These are phyloP conservation scores for Martiniozyma abietophila DNA, from an alignment of 805 yeast genomes.

Conservation along the genomic window DNA sequence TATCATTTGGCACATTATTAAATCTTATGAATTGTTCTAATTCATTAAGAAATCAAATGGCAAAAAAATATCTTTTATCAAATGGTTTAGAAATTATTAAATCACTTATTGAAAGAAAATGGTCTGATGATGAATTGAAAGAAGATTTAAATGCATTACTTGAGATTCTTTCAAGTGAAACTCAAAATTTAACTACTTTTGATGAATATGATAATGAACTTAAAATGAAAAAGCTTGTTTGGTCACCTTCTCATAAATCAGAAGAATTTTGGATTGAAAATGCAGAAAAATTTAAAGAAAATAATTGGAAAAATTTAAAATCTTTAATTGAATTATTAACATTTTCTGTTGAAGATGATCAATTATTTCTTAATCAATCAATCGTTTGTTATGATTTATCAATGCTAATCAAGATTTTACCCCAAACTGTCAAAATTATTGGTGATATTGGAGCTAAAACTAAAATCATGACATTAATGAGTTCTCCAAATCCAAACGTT, in stretches of 20 bases:
- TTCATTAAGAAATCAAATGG: slow-evolving; percentile 32
- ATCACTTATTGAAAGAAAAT: slow-evolving; percentile 74
- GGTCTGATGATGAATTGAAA: slow-evolving; percentile 89
- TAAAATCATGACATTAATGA: slow-evolving; percentile 76
- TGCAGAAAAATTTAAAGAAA: slow-evolving; percentile 62
- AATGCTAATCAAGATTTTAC: slow-evolving; percentile 48
- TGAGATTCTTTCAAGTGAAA: slow-evolving; percentile 59
- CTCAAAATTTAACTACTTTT: slow-evolving; percentile 74
- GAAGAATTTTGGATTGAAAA: slow-evolving; percentile 88
- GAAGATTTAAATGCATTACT: slow-evolving; percentile 55
- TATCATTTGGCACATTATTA: slow-evolving; percentile 66
- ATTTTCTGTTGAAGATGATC: slow-evolving; percentile 16
- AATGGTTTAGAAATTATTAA: slow-evolving; percentile 64
- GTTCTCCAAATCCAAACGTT: slow-evolving; percentile 72
- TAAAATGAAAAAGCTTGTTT: slow-evolving; percentile 63
- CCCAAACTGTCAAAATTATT: slow-evolving; percentile 50
- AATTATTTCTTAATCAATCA: slow-evolving; percentile 34
- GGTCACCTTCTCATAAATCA: slow-evolving; percentile 90
- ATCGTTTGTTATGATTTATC: slow-evolving; percentile 63
- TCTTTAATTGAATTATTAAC: slow-evolving; percentile 47
- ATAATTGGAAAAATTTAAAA: slow-evolving; percentile 64
- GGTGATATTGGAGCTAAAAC: slow-evolving; percentile 57
- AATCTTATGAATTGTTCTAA: slow-evolving; percentile 40
- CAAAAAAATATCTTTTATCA: slow-evolving; percentile 62
- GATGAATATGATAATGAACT: slow-evolving; percentile 88